Conservation (phyloP, 73 alveolate genomes). For the Urostyla sp. region DNA sequence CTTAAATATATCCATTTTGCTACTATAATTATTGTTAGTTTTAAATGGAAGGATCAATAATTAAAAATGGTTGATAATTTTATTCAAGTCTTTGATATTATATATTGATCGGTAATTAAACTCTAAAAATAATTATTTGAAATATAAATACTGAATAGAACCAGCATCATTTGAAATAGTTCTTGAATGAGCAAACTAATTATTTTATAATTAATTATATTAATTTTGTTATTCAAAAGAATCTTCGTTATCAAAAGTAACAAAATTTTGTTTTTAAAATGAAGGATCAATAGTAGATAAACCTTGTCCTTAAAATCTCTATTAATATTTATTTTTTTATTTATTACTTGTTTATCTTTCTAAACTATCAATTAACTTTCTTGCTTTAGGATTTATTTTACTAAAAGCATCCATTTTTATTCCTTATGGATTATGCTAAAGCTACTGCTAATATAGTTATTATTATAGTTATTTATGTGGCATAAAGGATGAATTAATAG, state of each 20-base stretch:
- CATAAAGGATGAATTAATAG: too few relatives aligned
- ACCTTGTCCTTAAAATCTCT: too few relatives aligned
- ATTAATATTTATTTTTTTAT: background rate
- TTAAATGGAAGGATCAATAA: background rate
- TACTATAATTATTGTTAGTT: slow-evolving; percentile 8
- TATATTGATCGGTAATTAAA: background rate
- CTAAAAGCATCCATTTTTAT: slow-evolving; percentile 13
- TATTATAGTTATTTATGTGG: too few relatives aligned
- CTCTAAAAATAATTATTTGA: too few relatives aligned
- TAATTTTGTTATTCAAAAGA: background rate
- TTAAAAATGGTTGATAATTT: background rate
- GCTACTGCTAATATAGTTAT: slow-evolving; percentile 8
- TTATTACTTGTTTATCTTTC: background rate
- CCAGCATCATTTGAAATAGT: too few relatives aligned
- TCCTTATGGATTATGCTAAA: background rate
- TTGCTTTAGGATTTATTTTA: slow-evolving; percentile 35
- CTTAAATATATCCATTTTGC: background rate
- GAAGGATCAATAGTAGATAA: background rate
- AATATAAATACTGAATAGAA: too few relatives aligned
- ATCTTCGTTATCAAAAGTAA: background rate
- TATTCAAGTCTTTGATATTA: background rate
- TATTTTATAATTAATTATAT: background rate
- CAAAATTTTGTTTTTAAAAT: background rate
- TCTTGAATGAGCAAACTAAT: background rate
- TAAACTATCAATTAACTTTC: slow-evolving; percentile 6